A percentile compares a stretch with the other conserved stretches of the same genome.
phyloP scores from a whole-genome alignment of 371 early-diverging fungal genomes.

The Actinomortierella wolfii region DNA sequence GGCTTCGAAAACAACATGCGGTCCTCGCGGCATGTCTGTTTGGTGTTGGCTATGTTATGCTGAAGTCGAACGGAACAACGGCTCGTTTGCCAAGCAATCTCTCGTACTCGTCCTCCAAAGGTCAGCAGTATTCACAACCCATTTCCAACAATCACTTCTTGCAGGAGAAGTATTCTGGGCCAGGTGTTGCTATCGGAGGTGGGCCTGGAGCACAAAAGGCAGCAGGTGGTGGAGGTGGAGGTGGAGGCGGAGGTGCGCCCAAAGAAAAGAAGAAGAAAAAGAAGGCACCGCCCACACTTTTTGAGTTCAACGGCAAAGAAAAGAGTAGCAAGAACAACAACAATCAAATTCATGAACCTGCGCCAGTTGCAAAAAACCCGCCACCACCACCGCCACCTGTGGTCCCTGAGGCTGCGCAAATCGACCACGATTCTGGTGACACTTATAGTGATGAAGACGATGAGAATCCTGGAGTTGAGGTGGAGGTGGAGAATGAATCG shows the following conservation, averaged over 20 bases:
- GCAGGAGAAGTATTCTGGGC: too few species aligned
- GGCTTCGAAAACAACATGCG: conserved; percentile 34
- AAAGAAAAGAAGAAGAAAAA: conserved; percentile 36
- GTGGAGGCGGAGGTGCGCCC: neutral
- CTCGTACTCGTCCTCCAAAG: too few species aligned
- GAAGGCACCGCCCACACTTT: conserved; percentile 24
- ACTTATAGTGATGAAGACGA: too few species aligned
- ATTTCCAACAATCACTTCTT: too few species aligned
- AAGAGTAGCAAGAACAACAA: conserved; percentile 3
- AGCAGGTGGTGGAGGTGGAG: neutral
- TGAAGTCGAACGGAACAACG: conserved; percentile 10
- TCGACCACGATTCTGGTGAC: too few species aligned
- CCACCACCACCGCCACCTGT: conserved; percentile 1
- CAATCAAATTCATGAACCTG: neutral
- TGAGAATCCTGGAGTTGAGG: too few species aligned
- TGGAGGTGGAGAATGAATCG: too few species aligned
- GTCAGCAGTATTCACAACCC: too few species aligned
- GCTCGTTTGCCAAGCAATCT: too few species aligned
- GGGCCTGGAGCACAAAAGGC: too few species aligned
- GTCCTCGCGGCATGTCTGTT: conserved; percentile 28
- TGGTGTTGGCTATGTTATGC: conserved; percentile 24
- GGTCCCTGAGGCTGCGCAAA: too few species aligned
- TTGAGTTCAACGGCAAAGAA: conserved; percentile 28
- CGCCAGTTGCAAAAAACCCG: neutral
- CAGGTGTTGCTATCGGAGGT: too few species aligned